Evolutionary conservation across 2,329 filamentous ascomycete genomes (phyloP).

Genomic region (Geosmithia morbida): DNA sequence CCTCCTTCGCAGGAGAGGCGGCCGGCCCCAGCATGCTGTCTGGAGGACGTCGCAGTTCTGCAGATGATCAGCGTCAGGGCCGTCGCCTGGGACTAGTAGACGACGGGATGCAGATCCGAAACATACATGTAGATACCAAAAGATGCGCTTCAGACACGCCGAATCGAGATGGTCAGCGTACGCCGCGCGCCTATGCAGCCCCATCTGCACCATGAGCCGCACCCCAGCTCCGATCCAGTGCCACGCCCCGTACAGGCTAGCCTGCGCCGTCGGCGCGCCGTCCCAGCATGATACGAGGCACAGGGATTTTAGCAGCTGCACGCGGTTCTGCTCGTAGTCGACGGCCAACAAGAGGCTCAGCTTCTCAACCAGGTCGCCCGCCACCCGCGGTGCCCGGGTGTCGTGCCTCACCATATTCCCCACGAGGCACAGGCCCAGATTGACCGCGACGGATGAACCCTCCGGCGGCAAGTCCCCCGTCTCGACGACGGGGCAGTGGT

Average conservation of each 20-base stretch:
- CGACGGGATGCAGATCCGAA: not conserved
- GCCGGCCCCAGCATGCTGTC: not conserved
- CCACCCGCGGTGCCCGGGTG: not conserved
- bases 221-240: not conserved
- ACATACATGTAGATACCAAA: not conserved
- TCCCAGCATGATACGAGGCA: not conserved
- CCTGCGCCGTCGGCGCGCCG: not conserved
- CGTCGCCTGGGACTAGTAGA: not conserved
- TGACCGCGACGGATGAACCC: not conserved
- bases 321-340: not conserved
- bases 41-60: not conserved
- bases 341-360: not conserved
- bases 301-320: not conserved
- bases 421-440: not conserved
- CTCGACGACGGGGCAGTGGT: not conserved
- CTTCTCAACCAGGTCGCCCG: not conserved
- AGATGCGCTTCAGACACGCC: not conserved
- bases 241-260: not conserved
- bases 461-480: not conserved
- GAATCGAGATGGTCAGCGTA: not conserved
- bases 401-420: not conserved
- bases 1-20: not conserved
- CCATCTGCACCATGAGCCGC: not conserved
- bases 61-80: not conserved
- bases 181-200: not conserved